These are phyloP conservation scores for Aspergillus aculeatinus DNA, from an alignment of 2,329 filamentous ascomycete genomes.

Conservation along the genomic window DNA sequence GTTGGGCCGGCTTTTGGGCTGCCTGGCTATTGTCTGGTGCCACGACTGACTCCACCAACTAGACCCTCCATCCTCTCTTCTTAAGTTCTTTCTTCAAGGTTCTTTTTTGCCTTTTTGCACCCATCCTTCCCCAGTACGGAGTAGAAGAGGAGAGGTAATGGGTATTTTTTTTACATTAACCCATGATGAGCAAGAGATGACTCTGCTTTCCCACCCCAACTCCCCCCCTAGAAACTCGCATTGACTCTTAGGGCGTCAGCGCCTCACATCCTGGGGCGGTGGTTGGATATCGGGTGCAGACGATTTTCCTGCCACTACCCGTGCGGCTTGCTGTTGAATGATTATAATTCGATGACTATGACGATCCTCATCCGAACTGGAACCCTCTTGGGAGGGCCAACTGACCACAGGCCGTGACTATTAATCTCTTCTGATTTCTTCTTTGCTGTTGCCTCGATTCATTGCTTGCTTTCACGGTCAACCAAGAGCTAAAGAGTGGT, in stretches of 20 bases:
- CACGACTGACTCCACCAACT: slow-evolving; percentile 40
- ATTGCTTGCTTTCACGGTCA: neutral
- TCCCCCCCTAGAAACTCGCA: slow-evolving; percentile 26
- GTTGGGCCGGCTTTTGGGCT: slow-evolving; percentile 42
- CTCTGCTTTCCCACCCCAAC: neutral
- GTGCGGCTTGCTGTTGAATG: slow-evolving; percentile 10
- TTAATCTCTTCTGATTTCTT: neutral
- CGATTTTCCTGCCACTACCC: slow-evolving; percentile 21
- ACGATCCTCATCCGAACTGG: neutral
- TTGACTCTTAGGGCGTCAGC: slow-evolving; percentile 31
- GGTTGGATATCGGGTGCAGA: slow-evolving; percentile 10
- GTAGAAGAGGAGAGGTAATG: no score
- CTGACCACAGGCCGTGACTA: neutral
- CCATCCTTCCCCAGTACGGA: neutral
- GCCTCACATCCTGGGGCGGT: neutral
- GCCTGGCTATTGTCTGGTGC: slow-evolving; percentile 36
- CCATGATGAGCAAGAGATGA: slow-evolving; percentile 24
- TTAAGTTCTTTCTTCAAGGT: no score
- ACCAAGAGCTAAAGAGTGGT: neutral
- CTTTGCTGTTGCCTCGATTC: neutral
- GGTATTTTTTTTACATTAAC: neutral
- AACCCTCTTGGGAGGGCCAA: neutral
- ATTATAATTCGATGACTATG: neutral
- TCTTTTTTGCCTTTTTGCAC: no score
- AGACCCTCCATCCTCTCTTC: neutral